Conservation (phyloP, 306 rosid species). For the Castanea crenata region DNA sequence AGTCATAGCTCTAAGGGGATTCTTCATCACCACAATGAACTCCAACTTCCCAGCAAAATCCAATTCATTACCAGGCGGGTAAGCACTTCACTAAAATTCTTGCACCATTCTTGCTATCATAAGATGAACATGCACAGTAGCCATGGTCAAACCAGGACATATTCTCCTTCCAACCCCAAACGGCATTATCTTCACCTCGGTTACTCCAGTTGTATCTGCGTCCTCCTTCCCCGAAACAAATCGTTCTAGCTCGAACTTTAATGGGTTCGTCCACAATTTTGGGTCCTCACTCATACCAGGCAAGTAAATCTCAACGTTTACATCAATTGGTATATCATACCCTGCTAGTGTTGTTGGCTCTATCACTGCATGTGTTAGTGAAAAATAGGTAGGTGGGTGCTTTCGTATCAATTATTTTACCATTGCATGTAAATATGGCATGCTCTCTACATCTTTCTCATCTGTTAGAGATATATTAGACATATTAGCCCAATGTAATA, state of each 20-base stretch:
- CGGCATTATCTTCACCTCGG: slow-evolving; percentile 65
- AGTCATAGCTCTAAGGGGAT: slow-evolving; percentile 56
- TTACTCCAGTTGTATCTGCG: slow-evolving; percentile 68
- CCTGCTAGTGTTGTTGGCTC: slow-evolving; percentile 69
- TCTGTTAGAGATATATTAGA: too few species aligned
- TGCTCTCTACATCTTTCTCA: slow-evolving; percentile 66
- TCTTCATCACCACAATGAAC: slow-evolving; percentile 84
- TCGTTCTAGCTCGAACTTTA: slow-evolving; percentile 70
- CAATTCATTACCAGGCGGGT: slow-evolving; percentile 35
- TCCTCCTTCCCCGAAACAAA: slow-evolving; percentile 58
- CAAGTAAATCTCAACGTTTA: slow-evolving; percentile 53
- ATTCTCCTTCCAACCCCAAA: slow-evolving; percentile 85
- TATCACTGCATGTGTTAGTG: slow-evolving; percentile 70
- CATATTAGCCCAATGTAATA: too few species aligned
- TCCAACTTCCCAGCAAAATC: slow-evolving; percentile 75
- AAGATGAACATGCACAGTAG: slow-evolving; percentile 64
- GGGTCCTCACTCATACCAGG: slow-evolving; percentile 55
- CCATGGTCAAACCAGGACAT: slow-evolving; percentile 85
- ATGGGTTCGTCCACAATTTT: slow-evolving; percentile 57
- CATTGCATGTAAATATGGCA: slow-evolving; percentile 75
- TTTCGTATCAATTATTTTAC: slow-evolving; percentile 75
- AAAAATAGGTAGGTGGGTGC: slow-evolving; percentile 86
- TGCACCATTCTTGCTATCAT: slow-evolving; percentile 91
- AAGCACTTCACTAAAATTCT: slow-evolving; percentile 71
- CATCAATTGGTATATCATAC: slow-evolving; percentile 63